Percentiles rank a stretch among this genome's conserved stretches.
These are phyloP conservation scores for Ogataea dorogensis DNA, from an alignment of 805 yeast genomes.

Conservation along the genomic window DNA sequence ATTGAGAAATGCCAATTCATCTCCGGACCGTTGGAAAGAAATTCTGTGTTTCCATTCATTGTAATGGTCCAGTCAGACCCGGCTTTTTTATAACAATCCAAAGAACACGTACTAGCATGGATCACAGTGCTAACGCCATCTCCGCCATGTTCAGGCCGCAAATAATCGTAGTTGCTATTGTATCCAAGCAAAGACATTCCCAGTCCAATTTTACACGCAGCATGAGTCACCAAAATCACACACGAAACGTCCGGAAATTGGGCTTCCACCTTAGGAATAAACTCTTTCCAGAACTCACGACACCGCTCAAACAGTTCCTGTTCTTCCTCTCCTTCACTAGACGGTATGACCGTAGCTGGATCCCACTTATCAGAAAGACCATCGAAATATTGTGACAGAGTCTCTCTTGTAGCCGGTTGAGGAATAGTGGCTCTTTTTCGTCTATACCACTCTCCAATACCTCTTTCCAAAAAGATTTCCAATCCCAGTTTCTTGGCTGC, in stretches of 20 bases:
- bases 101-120: conserved; percentile 81
- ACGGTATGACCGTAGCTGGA: conserved; percentile 56
- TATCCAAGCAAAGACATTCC: conserved; percentile 72
- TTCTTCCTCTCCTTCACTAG: conserved; percentile 69
- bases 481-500: conserved; percentile 57
- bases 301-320: conserved; percentile 68
- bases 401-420: conserved; percentile 54
- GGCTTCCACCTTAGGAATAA: conserved; percentile 57
- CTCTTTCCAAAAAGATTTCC: conserved; percentile 69
- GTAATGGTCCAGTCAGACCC: conserved; percentile 54
- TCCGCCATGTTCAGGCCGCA: conserved; percentile 46
- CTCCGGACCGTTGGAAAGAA: conserved; percentile 76
- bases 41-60: conserved; percentile 73
- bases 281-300: conserved; percentile 47
- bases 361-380: conserved; percentile 46
- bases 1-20: conserved; percentile 86
- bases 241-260: conserved; percentile 59
- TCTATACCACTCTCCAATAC: conserved; percentile 91
- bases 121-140: conserved; percentile 36
- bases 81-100: conserved; percentile 56
- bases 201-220: conserved; percentile 86
- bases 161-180: conserved; percentile 46
- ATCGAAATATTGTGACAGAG: conserved; percentile 54
- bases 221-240: conserved; percentile 82
- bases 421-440: conserved; percentile 70